Base-by-base conservation (phyloP, 2,329 filamentous ascomycete species). In the Fusarium tupiense region DNA sequence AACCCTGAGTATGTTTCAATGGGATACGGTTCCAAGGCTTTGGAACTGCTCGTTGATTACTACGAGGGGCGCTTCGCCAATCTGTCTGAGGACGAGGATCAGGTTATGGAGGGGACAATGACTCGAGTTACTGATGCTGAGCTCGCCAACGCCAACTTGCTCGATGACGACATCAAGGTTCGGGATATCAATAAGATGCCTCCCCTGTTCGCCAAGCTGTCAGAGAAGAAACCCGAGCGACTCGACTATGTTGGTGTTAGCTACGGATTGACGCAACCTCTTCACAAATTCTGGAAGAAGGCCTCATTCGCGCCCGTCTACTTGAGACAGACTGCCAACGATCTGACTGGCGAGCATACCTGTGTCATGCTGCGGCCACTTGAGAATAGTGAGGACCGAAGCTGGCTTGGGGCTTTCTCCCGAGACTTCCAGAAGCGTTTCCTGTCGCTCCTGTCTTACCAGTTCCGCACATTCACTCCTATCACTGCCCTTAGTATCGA, bases 281-380 rank as follows among this genome's bases (percentile, higher is more conserved):
- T 99, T 20, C 96, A 98, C 85, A 97, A 94, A 80, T 99, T 99
- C 87, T 99, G 96, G 96, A 98, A 98, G 84, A 92, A 93, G 41
- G 90, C 93, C 22, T 87, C 88, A 2, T 99, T 98, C 81, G 90
- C 91, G 5, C 96, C 96, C 0, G 94, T 99, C 2, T 99, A 99
- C 79, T 88, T 99, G 20, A 90, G 96, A 40, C 96, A 99, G 85
- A 99, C 97, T 6, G 88, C 96, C 59, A 99, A 98, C 81, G 96
- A 98, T 65, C 88, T 99, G 52, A 99, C 97, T 0, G 96, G 96
- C 63, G 96, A 99, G 83, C 96, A 99, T 82, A 98, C 96, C 0
- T 98, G 95, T 81, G 96, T 99, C 35, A 99, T 99, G 97, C 88
- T 99, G 56, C 91, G 94, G 65, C 93, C 95, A 4, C 87, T 99